Percentiles rank a stretch among this genome's conserved stretches.
These are phyloP conservation scores for Talaromyces stipitatus DNA, from an alignment of 495 filamentous ascomycete genomes.

Conservation along the genomic window DNA sequence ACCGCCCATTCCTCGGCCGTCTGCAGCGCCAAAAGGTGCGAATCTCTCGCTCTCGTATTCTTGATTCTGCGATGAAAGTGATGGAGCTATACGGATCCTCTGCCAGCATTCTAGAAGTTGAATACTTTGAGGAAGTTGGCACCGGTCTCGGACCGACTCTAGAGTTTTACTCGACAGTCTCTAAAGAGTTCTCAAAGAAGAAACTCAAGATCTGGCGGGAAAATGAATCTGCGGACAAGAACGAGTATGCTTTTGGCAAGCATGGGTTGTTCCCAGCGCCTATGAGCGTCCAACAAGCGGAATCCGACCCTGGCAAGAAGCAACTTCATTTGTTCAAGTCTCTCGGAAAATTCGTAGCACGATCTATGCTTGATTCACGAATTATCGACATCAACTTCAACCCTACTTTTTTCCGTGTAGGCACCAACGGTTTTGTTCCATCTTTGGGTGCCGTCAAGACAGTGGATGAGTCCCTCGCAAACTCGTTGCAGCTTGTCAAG, in stretches of 20 bases:
- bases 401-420: conserved; percentile 93
- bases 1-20: conserved; percentile 85
- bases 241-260: conserved; percentile 81
- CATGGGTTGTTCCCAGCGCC: conserved; percentile 89
- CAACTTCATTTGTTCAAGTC: conserved; percentile 84
- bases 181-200: conserved; percentile 94
- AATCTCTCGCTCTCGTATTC: conserved; percentile 83
- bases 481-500: conserved; percentile 80
- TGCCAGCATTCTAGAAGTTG: conserved; percentile 90
- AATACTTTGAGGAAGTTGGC: conserved; percentile 98
- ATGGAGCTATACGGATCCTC: conserved; percentile 98
- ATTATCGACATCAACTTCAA: conserved; percentile 99
- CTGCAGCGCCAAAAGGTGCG: conserved; percentile 96
- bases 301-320: conserved; percentile 69
- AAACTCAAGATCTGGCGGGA: conserved; percentile 96
- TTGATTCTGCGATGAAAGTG: conserved; percentile 97
- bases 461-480: conserved; percentile 81
- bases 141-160: conserved; percentile 94
- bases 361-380: conserved; percentile 95
- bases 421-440: conserved; percentile 62
- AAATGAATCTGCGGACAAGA: conserved; percentile 64
- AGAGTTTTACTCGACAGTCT: conserved; percentile 97
- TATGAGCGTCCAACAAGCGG: conserved; percentile 70
- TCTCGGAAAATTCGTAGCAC: conserved; percentile 94
- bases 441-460: conserved; percentile 87